Conservation (phyloP, 2,329 filamentous ascomycete species). For the Fusarium longipes region DNA sequence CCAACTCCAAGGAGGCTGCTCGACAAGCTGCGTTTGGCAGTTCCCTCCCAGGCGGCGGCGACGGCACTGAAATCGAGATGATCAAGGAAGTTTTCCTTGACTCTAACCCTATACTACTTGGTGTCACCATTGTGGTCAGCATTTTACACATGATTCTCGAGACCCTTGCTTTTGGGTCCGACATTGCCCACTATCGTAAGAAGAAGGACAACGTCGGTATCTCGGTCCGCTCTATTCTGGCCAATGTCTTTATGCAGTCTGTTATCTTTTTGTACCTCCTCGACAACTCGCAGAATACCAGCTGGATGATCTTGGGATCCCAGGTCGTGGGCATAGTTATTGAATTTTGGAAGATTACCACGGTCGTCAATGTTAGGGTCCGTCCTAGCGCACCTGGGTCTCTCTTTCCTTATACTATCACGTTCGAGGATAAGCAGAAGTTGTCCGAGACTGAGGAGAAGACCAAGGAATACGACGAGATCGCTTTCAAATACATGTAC, state of each 20-base stretch:
- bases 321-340: conserved; percentile 84
- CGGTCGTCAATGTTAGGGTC: conserved; percentile 88
- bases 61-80: conserved; percentile 95
- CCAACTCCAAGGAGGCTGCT: conserved; percentile 85
- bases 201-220: conserved; percentile 99
- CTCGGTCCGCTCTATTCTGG: conserved; percentile 93
- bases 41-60: conserved; percentile 78
- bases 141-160: conserved; percentile 95
- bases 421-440: conserved; percentile 96
- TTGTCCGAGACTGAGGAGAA: conserved; percentile 95
- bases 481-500: conserved; percentile 98
- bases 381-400: conserved; percentile 75
- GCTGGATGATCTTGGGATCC: conserved; percentile 97
- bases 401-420: conserved; percentile 80
- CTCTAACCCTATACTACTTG: conserved; percentile 91
- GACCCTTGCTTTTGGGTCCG: conserved; percentile 94
- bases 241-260: conserved; percentile 96
- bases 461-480: conserved; percentile 98
- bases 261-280: conserved; percentile 97
- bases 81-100: conserved; percentile 95
- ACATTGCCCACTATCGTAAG: conserved; percentile 98
- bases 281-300: conserved; percentile 97
- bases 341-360: conserved; percentile 93
- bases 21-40: conserved; percentile 80
- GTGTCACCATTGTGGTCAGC: conserved; percentile 84